Evolutionary conservation across 768 basidiomycete genomes (phyloP).

Genomic region (Naganishia antarctica): DNA sequence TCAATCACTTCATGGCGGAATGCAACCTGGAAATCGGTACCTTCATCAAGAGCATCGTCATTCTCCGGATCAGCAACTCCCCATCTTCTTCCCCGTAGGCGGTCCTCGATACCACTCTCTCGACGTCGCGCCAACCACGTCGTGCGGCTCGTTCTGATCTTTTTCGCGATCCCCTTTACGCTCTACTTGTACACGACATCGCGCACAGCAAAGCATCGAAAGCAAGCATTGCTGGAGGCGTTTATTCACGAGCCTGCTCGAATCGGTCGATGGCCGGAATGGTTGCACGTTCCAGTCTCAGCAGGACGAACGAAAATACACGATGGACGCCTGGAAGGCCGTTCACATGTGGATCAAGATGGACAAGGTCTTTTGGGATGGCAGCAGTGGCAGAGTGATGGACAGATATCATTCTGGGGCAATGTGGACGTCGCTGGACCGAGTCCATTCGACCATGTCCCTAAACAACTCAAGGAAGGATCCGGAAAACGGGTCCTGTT

Average conservation of each 20-base stretch:
- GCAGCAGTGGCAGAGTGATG: not conserved
- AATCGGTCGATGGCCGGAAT: slow-evolving; percentile 1
- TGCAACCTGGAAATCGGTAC: not conserved
- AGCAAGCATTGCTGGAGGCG: not conserved
- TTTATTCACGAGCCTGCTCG: not conserved
- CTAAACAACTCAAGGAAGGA: slow-evolving; percentile 15
- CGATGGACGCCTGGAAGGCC: not conserved
- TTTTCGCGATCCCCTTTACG: not conserved
- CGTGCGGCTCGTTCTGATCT: slow-evolving; percentile 4
- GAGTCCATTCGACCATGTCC: slow-evolving; percentile 44
- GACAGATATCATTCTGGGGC: slow-evolving; percentile 38
- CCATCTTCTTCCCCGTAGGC: not conserved
- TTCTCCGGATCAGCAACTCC: not conserved
- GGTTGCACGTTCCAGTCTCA: not conserved
- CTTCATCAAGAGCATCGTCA: not conserved
- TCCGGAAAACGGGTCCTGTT: slow-evolving; percentile 42
- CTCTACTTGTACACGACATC: slow-evolving; percentile 5
- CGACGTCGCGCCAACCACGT: slow-evolving; percentile 1
- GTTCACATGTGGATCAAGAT: not conserved
- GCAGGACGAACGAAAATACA: slow-evolving; percentile 27
- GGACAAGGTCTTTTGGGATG: not conserved
- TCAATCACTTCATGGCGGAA: not conserved
- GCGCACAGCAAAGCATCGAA: not conserved
- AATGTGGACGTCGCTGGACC: slow-evolving; percentile 37
- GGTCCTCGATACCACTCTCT: slow-evolving; percentile 7